Percentiles rank a stretch among this genome's conserved stretches.
Conservation (phyloP, 345 rosid species). For the Murraya koenigii region DNA sequence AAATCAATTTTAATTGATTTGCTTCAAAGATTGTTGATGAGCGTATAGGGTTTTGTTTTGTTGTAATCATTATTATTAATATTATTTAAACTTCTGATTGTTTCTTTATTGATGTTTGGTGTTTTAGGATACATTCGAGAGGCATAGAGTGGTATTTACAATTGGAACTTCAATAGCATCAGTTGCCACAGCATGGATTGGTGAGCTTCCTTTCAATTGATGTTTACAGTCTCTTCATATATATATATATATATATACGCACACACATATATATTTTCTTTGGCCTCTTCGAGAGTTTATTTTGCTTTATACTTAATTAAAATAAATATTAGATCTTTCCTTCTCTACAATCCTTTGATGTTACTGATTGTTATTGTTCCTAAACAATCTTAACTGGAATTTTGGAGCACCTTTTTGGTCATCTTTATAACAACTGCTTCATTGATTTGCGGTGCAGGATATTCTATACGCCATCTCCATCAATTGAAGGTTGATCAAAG, state of each 20-base stretch:
- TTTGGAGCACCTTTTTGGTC: not conserved
- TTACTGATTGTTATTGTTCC: not conserved
- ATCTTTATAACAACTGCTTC: not conserved
- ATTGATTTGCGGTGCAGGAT: constrained; percentile 37
- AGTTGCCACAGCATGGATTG: constrained; percentile 88
- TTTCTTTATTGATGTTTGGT: constrained; percentile 7
- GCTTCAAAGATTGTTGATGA: not conserved
- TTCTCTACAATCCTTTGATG: not conserved
- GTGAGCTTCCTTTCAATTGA: constrained; percentile 36
- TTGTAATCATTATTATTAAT: not conserved
- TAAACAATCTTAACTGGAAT: not conserved
- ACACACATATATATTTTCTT: no score
- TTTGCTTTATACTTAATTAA: not conserved
- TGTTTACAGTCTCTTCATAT: not conserved
- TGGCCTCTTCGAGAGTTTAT: not conserved
- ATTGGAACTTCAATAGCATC: constrained; percentile 91
- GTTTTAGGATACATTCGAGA: constrained; percentile 78
- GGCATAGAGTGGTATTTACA: constrained; percentile 81
- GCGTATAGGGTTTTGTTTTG: constrained; percentile 7
- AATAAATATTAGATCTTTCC: not conserved
- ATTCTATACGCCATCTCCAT: constrained; percentile 54
- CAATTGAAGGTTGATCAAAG: constrained; percentile 56
- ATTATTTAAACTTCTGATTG: not conserved
- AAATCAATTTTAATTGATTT: not conserved
- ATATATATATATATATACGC: no score